Base-by-base conservation (phyloP, 495 filamentous ascomycete genomes). In the Ascodesmis nigricans region DNA sequence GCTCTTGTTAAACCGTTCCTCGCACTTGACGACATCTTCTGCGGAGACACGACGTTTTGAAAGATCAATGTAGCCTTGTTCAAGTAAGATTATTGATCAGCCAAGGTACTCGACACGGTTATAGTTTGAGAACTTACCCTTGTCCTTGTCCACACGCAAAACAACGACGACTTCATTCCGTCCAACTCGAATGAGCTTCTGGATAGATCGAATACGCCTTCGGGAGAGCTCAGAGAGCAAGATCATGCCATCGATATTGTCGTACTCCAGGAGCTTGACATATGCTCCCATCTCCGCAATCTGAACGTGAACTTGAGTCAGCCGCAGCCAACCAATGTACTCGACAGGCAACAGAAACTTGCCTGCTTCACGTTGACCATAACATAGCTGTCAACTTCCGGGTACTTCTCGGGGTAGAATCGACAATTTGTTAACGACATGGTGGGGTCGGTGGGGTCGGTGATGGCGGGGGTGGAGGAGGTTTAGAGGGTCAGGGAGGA, bases 181-280 rank as follows among this genome's bases (percentile, higher is more conserved):
- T 17, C 90, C 87, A 38, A 97, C 90, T 30, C 87, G 75, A 52
- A 97, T 97, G 31, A 97, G 71, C 64, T 97, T 97, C 57, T 97
- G 87, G 51, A 97, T 97, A 68, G 73, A 81, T 59, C 87, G 64
- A 49, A 97, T 97, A 67, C 87, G 84, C 58, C 87, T 73, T 58
- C 87, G 68, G 17, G 90, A 95, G 31, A 97, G 68, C 55, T 97
- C 87, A 46, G 77, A 87, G 41, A 97, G 75, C 31, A 97, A 65
- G 43, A 97, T 97, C 87, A 97, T 97, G 63, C 87, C 87, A 55
- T 97, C 87, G 57, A 97, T 97, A 61, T 93, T 91, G 56, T 95
- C 87, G 58, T 97, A 97, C 61, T 97, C 87, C 46, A 97, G 73
- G 18, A 97, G 72, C 62, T 97, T 97, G 52, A 97, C 87, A 54